phyloP scores from a whole-genome alignment of 148 eudicot genomes.

The Camellia sinensis region DNA sequence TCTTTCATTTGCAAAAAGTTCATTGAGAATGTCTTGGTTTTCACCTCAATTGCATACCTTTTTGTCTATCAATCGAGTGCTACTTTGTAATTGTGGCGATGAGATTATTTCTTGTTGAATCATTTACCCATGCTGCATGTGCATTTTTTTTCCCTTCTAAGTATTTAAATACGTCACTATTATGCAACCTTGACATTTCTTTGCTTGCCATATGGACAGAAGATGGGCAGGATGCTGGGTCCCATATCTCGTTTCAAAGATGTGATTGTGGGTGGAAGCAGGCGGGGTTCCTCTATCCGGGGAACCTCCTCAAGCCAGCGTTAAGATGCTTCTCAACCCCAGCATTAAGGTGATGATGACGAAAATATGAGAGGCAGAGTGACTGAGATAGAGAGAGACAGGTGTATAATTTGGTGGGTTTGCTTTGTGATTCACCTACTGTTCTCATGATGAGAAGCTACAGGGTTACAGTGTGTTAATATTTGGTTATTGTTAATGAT shows the following conservation, averaged over 20 bases:
- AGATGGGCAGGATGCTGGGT: conserved; percentile 40
- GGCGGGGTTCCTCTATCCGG: conserved; percentile 34
- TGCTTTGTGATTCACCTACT: conserved; percentile 6
- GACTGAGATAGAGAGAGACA: neutral
- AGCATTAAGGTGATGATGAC: conserved; percentile 1
- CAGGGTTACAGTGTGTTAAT: neutral
- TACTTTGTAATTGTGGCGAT: neutral
- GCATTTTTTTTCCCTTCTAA: too few relatives aligned
- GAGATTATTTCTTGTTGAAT: neutral
- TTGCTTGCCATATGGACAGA: conserved; percentile 22
- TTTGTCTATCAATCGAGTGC: neutral
- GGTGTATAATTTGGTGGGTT: neutral
- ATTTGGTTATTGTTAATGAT: neutral
- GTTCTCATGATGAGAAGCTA: neutral
- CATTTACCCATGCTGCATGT: neutral
- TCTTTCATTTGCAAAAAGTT: too few relatives aligned
- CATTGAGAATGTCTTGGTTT: neutral
- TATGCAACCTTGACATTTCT: neutral
- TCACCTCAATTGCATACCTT: neutral
- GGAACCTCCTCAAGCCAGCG: conserved; percentile 32
- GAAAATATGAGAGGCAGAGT: neutral
- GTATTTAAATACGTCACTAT: neutral
- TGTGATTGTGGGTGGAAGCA: conserved; percentile 44
- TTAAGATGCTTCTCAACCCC: conserved; percentile 32
- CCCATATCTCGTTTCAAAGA: conserved; percentile 59